These are phyloP conservation scores for Cadophora gregata DNA, from an alignment of 2,329 filamentous ascomycete genomes.

Conservation along the genomic window DNA sequence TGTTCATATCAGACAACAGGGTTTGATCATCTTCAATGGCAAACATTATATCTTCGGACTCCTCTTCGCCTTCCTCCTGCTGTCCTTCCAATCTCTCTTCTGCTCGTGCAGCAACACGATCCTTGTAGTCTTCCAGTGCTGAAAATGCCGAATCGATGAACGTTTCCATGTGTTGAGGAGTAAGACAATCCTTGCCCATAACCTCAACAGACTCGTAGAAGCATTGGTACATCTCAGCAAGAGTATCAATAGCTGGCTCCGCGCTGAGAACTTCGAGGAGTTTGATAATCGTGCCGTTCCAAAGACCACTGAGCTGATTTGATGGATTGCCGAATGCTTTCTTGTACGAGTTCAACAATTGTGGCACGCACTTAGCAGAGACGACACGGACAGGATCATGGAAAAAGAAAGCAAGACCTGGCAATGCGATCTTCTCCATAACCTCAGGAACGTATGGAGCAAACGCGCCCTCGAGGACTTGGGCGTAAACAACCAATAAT, in stretches of 20 bases:
- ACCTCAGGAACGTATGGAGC: constrained; percentile 91
- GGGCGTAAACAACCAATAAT: constrained; percentile 94
- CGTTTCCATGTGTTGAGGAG: constrained; percentile 76
- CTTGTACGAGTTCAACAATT: constrained; percentile 92
- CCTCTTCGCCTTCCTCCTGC: constrained; percentile 87
- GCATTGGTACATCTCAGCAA: constrained; percentile 99
- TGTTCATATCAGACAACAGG: constrained; percentile 98
- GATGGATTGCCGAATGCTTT: constrained; percentile 85
- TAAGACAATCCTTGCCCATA: constrained; percentile 83
- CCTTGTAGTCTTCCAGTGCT: constrained; percentile 90
- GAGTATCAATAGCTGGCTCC: constrained; percentile 92
- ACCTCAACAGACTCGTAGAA: constrained; percentile 99
- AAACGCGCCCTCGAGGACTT: constrained; percentile 91
- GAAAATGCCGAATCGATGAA: constrained; percentile 89
- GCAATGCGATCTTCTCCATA: constrained; percentile 95
- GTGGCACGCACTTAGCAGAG: constrained; percentile 91
- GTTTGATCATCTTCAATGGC: constrained; percentile 98
- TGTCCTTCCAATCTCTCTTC: constrained; percentile 78
- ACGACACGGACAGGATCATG: constrained; percentile 96
- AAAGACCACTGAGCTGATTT: constrained; percentile 79
- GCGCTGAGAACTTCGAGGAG: constrained; percentile 91
- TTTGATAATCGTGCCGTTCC: constrained; percentile 86
- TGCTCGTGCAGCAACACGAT: constrained; percentile 80
- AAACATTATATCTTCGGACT: constrained; percentile 83
- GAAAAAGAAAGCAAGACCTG: constrained; percentile 97